Base-by-base conservation (phyloP, 192 early-diverging fungal genomes). In the Umbelopsis isabellina region DNA sequence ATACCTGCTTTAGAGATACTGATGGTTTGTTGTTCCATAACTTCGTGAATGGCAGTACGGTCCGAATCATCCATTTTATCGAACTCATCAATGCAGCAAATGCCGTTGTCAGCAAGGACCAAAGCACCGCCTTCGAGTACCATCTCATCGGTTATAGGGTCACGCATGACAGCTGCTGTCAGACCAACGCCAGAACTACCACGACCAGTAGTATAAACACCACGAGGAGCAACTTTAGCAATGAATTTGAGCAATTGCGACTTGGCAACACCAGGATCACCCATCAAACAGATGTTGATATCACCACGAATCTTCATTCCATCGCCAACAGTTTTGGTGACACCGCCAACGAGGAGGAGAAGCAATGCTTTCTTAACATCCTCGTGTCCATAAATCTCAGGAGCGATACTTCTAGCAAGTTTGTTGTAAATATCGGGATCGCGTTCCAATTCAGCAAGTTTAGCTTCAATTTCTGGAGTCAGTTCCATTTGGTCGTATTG, bases 1-100 rank as follows among this genome's bases (percentile, higher is more conserved):
- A 99, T 99, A 68, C 97, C 97, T 27, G 97, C 97, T 84, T 99
- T 99, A 77, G 90, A 89, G 61, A 99, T 97, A 69, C 90, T 93
- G 75, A 99, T 97, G 3, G 96, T 99, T 83, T 99, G 97, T 75
- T 99, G 97, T 89, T 99, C 97, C 97, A 99, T 99, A 12, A 98
- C 97, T 82, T 99, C 97, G 77, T 98, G 97, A 77, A 99, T 97
- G 25, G 96, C 96, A 9, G 96, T 96, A 67, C 96, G 87, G 83
- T 98, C 95, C 10, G 82, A 83, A 70, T 99, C 97, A 70, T 97
- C 94, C 96, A 99, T 99, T 79, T 99, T 99, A 81, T 99, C 97
- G 76, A 99, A 99, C 83, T 99, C 97, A 82, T 99, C 97, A 77
- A 99, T 99, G 76, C 95, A 97, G 76, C 95, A 97, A 75, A 99